phyloP scores from a whole-genome alignment of 305 asterid genomes.

The Fraxinus velutina region DNA sequence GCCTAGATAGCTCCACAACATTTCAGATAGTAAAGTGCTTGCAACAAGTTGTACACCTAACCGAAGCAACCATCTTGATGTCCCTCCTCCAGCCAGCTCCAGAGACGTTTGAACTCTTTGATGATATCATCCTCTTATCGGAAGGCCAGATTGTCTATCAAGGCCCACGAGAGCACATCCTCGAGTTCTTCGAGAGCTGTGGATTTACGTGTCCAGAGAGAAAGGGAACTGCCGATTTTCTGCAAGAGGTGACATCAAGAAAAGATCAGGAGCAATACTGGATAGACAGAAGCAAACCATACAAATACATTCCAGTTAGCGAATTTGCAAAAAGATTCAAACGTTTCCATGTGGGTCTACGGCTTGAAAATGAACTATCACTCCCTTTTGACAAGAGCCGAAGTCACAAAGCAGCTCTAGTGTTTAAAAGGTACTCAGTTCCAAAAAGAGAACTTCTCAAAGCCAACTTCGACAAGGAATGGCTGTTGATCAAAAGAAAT shows the following conservation, averaged over 20 bases:
- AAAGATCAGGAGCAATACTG: slow-evolving; percentile 90
- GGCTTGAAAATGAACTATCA: slow-evolving; percentile 58
- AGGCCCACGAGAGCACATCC: slow-evolving; percentile 50
- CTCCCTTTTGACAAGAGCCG: slow-evolving; percentile 49
- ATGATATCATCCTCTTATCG: slow-evolving; percentile 53
- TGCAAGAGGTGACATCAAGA: slow-evolving; percentile 55
- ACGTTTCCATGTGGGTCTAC: slow-evolving; percentile 58
- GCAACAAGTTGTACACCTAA: slow-evolving; percentile 60
- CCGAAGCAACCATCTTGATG: slow-evolving; percentile 62
- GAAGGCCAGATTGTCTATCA: slow-evolving; percentile 61
- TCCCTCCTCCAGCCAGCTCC: slow-evolving; percentile 82
- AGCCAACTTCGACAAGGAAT: slow-evolving; percentile 72
- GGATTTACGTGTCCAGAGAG: slow-evolving; percentile 70
- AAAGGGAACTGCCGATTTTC: slow-evolving; percentile 68
- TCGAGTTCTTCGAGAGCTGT: slow-evolving; percentile 59
- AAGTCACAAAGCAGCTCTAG: slow-evolving; percentile 65
- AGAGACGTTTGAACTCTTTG: slow-evolving; percentile 66
- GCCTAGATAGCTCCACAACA: slow-evolving; percentile 72
- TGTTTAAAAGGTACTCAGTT: slow-evolving; percentile 50
- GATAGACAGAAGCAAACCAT: slow-evolving; percentile 47
- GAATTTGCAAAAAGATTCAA: slow-evolving; percentile 55
- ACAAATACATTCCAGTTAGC: slow-evolving; percentile 45
- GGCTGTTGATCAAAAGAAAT: slow-evolving; percentile 73
- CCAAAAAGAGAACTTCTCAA: slow-evolving; percentile 56
- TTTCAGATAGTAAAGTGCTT: slow-evolving; percentile 62